Percentiles rank a stretch among this genome's conserved stretches.
These are phyloP conservation scores for Gossypium longicalyx DNA, from an alignment of 345 rosid genomes.

Conservation along the genomic window DNA sequence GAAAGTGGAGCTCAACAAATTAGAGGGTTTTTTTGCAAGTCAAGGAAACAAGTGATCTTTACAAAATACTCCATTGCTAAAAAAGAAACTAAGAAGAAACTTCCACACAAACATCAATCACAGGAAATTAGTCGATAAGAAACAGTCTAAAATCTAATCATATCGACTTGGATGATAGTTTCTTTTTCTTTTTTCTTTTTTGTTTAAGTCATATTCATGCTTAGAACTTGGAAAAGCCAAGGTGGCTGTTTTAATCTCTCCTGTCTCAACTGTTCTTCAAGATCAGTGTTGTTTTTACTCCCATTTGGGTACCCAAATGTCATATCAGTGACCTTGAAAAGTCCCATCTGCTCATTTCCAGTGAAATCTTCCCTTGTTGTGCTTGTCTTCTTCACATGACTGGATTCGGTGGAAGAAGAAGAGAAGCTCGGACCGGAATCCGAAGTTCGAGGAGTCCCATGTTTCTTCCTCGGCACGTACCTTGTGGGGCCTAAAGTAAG, in stretches of 20 bases:
- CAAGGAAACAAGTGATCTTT: conserved; percentile 25
- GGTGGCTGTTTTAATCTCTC: conserved; percentile 60
- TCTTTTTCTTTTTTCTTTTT: neutral
- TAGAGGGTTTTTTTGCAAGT: conserved; percentile 18
- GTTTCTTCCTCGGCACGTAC: conserved; percentile 40
- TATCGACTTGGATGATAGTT: conserved; percentile 25
- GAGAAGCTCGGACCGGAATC: conserved; percentile 69
- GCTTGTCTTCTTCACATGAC: conserved; percentile 39
- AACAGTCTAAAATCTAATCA: conserved; percentile 27
- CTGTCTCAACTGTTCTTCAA: conserved; percentile 51
- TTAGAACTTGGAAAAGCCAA: conserved; percentile 82
- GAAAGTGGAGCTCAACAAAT: conserved; percentile 18
- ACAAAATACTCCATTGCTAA: conserved; percentile 27
- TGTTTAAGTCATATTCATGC: conserved; percentile 57
- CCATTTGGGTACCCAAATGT: conserved; percentile 23
- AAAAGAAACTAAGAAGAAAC: conserved; percentile 19
- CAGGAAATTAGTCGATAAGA: conserved; percentile 32
- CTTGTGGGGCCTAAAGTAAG: conserved; percentile 74
- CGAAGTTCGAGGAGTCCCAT: conserved; percentile 33
- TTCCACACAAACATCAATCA: conserved; percentile 30
- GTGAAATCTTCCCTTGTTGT: conserved; percentile 15
- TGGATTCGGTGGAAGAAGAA: conserved; percentile 61
- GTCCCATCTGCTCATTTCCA: conserved; percentile 19
- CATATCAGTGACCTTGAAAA: conserved; percentile 27
- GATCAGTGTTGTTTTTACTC: conserved; percentile 24